phyloP scores from a whole-genome alignment of 2,329 filamentous ascomycete genomes.

The Alternaria triticina region DNA sequence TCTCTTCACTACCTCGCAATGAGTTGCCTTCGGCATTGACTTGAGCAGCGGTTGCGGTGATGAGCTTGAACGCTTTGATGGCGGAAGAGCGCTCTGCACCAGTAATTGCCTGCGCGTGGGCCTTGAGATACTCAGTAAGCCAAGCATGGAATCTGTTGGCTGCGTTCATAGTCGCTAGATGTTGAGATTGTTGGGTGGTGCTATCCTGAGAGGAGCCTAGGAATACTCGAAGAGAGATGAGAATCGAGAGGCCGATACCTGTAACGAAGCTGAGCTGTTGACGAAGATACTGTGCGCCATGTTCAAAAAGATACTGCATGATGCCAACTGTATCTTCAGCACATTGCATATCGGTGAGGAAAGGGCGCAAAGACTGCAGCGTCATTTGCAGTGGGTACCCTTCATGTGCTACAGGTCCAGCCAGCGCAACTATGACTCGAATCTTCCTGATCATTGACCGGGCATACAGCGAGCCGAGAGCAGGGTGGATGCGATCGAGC shows the following conservation, averaged over 20 bases:
- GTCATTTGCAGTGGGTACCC: slow-evolving; percentile 92
- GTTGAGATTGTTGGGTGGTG: slow-evolving; percentile 85
- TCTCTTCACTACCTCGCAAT: slow-evolving; percentile 74
- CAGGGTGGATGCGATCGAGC: slow-evolving; percentile 79
- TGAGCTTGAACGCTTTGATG: slow-evolving; percentile 65
- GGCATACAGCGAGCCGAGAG: slow-evolving; percentile 84
- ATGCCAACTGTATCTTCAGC: slow-evolving; percentile 90
- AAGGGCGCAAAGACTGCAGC: slow-evolving; percentile 77
- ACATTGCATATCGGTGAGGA: slow-evolving; percentile 82
- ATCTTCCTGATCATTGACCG: slow-evolving; percentile 88
- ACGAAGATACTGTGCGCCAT: slow-evolving; percentile 69
- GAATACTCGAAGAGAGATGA: slow-evolving; percentile 80
- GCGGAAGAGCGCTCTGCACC: slow-evolving; percentile 34
- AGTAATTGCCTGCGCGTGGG: slow-evolving; percentile 50
- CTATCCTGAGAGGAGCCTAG: slow-evolving; percentile 76
- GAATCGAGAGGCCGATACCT: slow-evolving; percentile 77
- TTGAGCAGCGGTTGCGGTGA: slow-evolving; percentile 72
- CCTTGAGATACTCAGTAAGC: slow-evolving; percentile 73
- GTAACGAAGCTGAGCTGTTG: slow-evolving; percentile 76
- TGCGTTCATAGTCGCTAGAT: slow-evolving; percentile 76
- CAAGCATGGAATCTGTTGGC: slow-evolving; percentile 78
- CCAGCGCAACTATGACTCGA: slow-evolving; percentile 78
- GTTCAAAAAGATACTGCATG: slow-evolving; percentile 79
- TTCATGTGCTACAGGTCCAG: slow-evolving; percentile 72
- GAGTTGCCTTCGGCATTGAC: slow-evolving; percentile 74